Evolutionary conservation across 176 grass and related monocot genomes (phyloP).

Genomic region (Oryza coarctata): DNA sequence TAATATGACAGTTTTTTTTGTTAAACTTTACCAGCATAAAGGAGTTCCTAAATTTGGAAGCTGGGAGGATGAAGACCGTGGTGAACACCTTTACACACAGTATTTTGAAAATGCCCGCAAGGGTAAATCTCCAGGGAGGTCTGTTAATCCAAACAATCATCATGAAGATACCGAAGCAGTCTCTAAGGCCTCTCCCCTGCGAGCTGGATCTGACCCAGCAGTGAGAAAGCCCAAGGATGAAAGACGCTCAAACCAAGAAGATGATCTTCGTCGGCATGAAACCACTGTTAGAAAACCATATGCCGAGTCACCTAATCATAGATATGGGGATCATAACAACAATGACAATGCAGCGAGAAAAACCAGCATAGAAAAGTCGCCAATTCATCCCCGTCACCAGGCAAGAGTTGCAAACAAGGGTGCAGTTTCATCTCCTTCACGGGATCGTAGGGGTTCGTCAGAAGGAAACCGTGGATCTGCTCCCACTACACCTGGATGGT

Average conservation of each 20-base stretch:
- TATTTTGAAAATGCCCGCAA: conserved; percentile 70
- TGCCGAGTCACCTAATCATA: conserved; percentile 46
- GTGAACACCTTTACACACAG: conserved; percentile 63
- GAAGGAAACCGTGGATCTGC: conserved; percentile 46
- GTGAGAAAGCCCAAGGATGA: conserved; percentile 42
- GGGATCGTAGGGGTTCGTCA: conserved; percentile 47
- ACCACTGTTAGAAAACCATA: conserved; percentile 24
- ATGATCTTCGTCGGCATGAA: conserved; percentile 36
- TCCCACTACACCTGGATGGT: conserved; percentile 51
- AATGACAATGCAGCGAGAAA: conserved; percentile 29
- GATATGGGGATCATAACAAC: conserved; percentile 34
- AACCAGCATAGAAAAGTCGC: conserved; percentile 43
- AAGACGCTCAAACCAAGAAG: conserved; percentile 45
- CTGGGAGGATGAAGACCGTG: conserved; percentile 55
- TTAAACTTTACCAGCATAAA: conserved; percentile 43
- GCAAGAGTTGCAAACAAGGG: conserved; percentile 54
- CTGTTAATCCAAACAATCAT: conserved; percentile 45
- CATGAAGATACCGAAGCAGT: conserved; percentile 39
- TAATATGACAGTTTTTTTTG: conserved; percentile 14
- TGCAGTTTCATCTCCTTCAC: conserved; percentile 54
- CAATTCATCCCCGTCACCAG: conserved; percentile 55
- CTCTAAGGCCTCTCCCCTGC: conserved; percentile 34
- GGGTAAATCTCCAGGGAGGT: conserved; percentile 54
- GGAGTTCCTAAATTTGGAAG: conserved; percentile 79
- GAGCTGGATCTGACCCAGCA: conserved; percentile 38